Conservation (phyloP, 129 eudicot species). For the Centella asiatica region DNA sequence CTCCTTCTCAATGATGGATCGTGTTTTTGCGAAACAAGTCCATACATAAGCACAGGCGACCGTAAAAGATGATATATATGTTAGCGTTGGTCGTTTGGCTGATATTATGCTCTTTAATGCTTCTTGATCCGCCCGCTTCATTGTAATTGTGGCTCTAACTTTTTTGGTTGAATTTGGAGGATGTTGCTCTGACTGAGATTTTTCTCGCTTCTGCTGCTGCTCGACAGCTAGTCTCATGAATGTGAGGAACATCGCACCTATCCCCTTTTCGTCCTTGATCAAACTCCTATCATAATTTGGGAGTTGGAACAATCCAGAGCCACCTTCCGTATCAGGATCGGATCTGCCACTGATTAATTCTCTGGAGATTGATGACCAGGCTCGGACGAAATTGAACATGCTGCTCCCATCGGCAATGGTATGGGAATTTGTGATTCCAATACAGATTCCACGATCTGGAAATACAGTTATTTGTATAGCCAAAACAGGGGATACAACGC, state of each 20-base stretch:
- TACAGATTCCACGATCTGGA: constrained; percentile 29
- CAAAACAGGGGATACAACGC: constrained; percentile 16
- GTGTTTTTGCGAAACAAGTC: constrained; percentile 39
- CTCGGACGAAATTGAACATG: constrained; percentile 17
- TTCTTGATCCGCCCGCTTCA: constrained; percentile 19
- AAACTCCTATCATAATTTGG: not conserved
- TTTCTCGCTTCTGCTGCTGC: too few relatives aligned
- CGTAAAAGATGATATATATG: constrained; percentile 28
- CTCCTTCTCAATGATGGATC: not conserved
- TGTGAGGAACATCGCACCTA: not conserved
- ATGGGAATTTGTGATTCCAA: constrained; percentile 35
- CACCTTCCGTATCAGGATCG: not conserved
- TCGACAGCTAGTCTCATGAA: not conserved
- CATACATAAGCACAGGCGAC: constrained; percentile 26
- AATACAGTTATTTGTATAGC: constrained; percentile 38
- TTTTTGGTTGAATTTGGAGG: not conserved
- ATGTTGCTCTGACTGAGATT: not conserved
- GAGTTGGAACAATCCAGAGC: not conserved
- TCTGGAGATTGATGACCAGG: constrained; percentile 38
- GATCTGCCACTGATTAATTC: not conserved
- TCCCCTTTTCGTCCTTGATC: not conserved
- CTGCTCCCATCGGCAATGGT: constrained; percentile 30
- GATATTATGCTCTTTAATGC: constrained; percentile 19
- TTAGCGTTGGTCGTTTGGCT: constrained; percentile 22
- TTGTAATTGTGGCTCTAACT: constrained; percentile 27